phyloP scores from a whole-genome alignment of 1,284 basidiomycete genomes.

The Rhizoctonia solani region DNA sequence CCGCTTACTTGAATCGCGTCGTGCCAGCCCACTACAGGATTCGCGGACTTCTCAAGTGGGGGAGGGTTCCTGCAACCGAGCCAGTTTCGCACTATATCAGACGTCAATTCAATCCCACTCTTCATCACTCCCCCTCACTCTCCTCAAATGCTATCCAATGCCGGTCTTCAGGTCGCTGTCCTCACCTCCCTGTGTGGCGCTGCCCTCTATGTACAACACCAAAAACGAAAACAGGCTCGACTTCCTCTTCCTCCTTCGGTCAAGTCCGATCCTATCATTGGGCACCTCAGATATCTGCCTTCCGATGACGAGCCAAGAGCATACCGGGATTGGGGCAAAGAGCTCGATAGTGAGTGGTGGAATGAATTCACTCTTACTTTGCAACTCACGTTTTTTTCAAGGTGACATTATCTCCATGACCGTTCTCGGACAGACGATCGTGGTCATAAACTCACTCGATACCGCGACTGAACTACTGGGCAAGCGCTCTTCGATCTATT shows the following conservation, averaged over 20 bases:
- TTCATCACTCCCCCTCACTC: background rate
- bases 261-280: conserved; percentile 14
- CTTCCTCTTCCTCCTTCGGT: conserved; percentile 9
- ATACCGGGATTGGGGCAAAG: conserved; percentile 17
- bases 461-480: conserved; percentile 36
- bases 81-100: background rate
- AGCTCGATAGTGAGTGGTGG: conserved; percentile 9
- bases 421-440: conserved; percentile 18
- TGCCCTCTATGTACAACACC: background rate
- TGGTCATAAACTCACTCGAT: conserved; percentile 37
- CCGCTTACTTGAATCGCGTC: background rate
- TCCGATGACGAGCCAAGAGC: conserved; percentile 15
- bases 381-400: background rate
- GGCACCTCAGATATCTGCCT: conserved; percentile 6
- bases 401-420: conserved; percentile 23
- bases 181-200: background rate
- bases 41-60: no score
- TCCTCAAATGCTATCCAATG: background rate
- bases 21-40: background rate
- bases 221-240: background rate
- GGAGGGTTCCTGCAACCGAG: no score
- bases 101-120: background rate
- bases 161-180: background rate
- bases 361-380: no score
- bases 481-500: conserved; percentile 35